Evolutionary conservation across 805 yeast genomes (phyloP), one percentile per base, ranked within the genome.

Genomic region (Komagataella mondaviorum): DNA sequence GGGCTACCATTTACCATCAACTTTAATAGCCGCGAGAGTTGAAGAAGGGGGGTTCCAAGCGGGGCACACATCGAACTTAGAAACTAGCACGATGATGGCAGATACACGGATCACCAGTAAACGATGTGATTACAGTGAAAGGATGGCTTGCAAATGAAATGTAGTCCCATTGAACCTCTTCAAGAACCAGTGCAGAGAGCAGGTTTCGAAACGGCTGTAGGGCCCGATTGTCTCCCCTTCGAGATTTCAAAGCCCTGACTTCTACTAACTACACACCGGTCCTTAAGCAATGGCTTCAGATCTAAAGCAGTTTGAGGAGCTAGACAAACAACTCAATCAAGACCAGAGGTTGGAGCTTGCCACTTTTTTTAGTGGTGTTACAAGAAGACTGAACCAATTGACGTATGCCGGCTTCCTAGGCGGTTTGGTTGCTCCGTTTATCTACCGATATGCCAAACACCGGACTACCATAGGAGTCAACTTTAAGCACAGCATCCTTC

Each of bases 401-500:
- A 46, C 30, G 30, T 46, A 24, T 46, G 48, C 48, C 23, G 48
- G 48, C 4, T 23, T 46, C 36, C 39, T 36, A 4, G 30, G 23
- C 8, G 48, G 48, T 5, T 36, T 46, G 36, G 30, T 36, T 8
- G 30, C 30, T 36, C 36, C 48, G 6, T 46, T 46, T 20, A 20
- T 46, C 39, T 23, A 24, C 36, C 48, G 30, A n/a, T 46, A 46
- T 22, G 23, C 23, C n/a, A 46, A 46, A 22, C 48, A 46, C 24
- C 48, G 48, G 18, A 46, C 48, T 8, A 46, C 48, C 4, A 30
- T 46, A 4, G 48, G 48, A 12, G 48, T 46, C n/a, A 46, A 46
- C 14, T 46, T 46, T 17, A 23, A 23, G 22, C 23, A 46, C 39
- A 46, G 48, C 22, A 36, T 46, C 39, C 17, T 46, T 6, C 22